These are phyloP conservation scores for Pseudogymnoascus sp. DNA, from an alignment of 2,329 filamentous ascomycete species.

Conservation along the genomic window DNA sequence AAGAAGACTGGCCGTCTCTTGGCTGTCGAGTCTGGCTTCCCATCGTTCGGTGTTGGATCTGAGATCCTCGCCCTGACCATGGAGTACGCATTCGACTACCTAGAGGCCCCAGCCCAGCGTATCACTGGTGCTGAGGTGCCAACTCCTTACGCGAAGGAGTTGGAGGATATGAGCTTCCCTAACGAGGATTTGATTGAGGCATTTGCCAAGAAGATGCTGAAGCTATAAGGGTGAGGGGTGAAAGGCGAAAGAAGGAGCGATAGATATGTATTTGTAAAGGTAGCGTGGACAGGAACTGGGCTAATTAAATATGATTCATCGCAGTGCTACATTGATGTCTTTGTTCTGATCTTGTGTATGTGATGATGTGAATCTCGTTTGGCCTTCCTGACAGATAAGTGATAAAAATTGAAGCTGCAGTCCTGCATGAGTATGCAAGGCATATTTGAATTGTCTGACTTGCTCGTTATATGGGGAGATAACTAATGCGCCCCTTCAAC, in stretches of 20 bases:
- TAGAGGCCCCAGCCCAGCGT: slow-evolving; percentile 86
- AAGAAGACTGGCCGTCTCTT: slow-evolving; percentile 97
- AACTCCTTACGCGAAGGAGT: slow-evolving; percentile 84
- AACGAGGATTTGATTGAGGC: slow-evolving; percentile 79
- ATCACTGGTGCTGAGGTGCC: slow-evolving; percentile 96
- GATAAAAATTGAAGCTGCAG: neutral
- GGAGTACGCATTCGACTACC: slow-evolving; percentile 98
- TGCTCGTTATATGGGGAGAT: neutral
- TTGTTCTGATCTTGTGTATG: neutral
- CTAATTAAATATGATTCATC: slow-evolving; percentile 9
- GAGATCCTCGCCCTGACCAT: slow-evolving; percentile 92
- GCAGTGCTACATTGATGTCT: neutral
- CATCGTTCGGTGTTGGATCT: slow-evolving; percentile 82
- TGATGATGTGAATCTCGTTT: neutral
- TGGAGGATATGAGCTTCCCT: slow-evolving; percentile 95
- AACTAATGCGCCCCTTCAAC: neutral
- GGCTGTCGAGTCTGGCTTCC: slow-evolving; percentile 91
- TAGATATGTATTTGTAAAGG: slow-evolving; percentile 9
- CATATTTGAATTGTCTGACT: neutral
- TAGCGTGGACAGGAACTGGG: slow-evolving; percentile 7
- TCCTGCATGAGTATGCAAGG: neutral
- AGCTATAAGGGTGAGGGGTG: slow-evolving; percentile 46
- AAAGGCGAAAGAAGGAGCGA: neutral
- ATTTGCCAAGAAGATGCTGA: slow-evolving; percentile 82
- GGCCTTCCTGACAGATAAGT: neutral